Percentiles rank a stretch among this genome's conserved stretches.
These are phyloP conservation scores for Lipomyces yamadae DNA, from an alignment of 805 yeast genomes.

Conservation along the genomic window DNA sequence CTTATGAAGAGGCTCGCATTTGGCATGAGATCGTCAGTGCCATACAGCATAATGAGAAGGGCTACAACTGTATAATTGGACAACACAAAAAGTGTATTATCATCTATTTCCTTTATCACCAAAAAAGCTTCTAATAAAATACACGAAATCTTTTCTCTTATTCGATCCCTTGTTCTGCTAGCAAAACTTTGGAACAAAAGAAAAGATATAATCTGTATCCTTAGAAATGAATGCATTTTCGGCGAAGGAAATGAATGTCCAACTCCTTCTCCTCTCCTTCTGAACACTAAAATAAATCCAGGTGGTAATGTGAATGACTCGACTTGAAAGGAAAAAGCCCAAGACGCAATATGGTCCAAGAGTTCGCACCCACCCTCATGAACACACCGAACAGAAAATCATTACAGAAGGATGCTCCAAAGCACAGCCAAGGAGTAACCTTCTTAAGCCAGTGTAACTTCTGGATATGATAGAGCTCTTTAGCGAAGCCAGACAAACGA, in stretches of 20 bases:
- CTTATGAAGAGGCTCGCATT: constrained; percentile 2
- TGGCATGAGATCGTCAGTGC: constrained; percentile 1
- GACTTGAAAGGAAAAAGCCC: constrained; percentile 2
- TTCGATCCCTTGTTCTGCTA: constrained; percentile 1
- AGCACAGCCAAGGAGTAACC: background rate
- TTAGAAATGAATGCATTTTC: constrained; percentile 10
- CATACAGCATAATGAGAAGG: constrained; percentile 15
- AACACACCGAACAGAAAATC: constrained; percentile 3
- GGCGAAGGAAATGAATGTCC: constrained; percentile 13
- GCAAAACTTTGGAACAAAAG: constrained; percentile 1
- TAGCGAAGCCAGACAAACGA: background rate
- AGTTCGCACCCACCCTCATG: background rate
- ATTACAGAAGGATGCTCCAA: background rate
- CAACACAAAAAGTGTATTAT: constrained; percentile 11
- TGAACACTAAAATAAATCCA: background rate
- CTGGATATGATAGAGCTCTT: background rate
- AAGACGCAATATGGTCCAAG: constrained; percentile 6
- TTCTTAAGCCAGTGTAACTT: background rate
- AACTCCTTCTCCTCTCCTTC: constrained; percentile 12
- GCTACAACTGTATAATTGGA: constrained; percentile 11
- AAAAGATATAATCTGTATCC: background rate
- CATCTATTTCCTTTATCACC: background rate
- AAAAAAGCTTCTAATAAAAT: constrained; percentile 9
- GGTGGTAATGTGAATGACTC: background rate
- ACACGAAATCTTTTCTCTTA: constrained; percentile 3